Base-by-base conservation (phyloP, 1,284 basidiomycete species). In the Ceratobasidium sp. region DNA sequence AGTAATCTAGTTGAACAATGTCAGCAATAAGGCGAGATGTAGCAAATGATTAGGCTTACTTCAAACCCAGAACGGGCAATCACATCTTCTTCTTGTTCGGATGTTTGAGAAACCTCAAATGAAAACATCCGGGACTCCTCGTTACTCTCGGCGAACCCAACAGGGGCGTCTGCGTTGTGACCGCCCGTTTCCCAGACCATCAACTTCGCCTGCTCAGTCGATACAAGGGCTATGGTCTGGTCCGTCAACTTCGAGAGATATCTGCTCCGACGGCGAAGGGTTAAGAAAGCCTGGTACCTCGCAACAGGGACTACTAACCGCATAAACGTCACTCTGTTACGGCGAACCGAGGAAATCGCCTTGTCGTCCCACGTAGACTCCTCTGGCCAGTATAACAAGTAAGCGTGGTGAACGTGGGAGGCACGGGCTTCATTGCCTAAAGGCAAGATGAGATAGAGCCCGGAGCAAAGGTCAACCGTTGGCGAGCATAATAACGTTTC, bases 401-500 rank as follows among this genome's bases (percentile, higher is more conserved):
- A 73, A 43, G 38, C 70, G 23, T 43, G 21, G 14, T 32, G 18
- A 11, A 38, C 21, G 11, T 11, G 41, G 6, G n/a, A 38, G 32
- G 13, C 21, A n/a, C 43, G 35, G 13, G 58, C 5, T 26, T 23
- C 38, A 16, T 70, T 54, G 13, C 23, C 46, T 1, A 23, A 28
- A 11, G 47, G 44, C 18, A 67, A 13, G 26, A 54, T 28, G 28
- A 86, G 76, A 71, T 89, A 89, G 11, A 89, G 77, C 7, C 87
- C 87, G 14, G 87, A 85, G 0, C 85, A 82, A 32, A 88, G 79
- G 18, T 28, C 26, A n/a, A 14, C 8, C 32, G 8, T 41, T 13
- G 55, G 35, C 18, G 58, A 61, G n/a, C 38, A 2, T 46, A 61
- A n/a, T 26, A 61, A 16, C 18, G 4, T 28, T 26, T 5, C 55